Evolutionary conservation across 2,329 filamentous ascomycete species (phyloP), one percentile per base, ranked within the genome.

Genomic region (Aspergillus jensenii): DNA sequence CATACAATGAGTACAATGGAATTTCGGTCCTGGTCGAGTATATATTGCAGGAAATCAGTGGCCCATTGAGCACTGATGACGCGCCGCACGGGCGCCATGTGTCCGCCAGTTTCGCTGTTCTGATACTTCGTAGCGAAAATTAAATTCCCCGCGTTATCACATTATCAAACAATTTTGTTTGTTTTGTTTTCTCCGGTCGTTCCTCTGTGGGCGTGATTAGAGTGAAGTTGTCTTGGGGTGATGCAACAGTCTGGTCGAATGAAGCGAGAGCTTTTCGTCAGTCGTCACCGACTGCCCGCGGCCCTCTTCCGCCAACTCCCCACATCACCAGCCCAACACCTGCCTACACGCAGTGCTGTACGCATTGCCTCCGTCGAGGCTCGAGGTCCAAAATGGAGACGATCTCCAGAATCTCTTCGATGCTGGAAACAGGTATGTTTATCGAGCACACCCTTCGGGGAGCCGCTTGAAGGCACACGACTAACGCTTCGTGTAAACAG

Each of bases 361-460:
- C 21, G 43, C 52, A 39, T 44, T 56, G 27, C 37, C 44, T 55
- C 47, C 45, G 17, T 37, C 31, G 53, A 60, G 67, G 66, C 62
- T 54, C 63, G 53, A 54, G 65, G 62, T 52, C 27, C 52, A 68
- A 66, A 58, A 99, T 99, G 95, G 95, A 99, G 84, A 96, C 93
- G 21, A 92, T 98, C 73, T 92, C 93, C 64, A 86, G 90, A 71
- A 96, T 99, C 76, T 96, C 93, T 67, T 91, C 87, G 74, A 86
- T 98, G 78, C 88, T 99, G 76, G 95, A 98, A 82, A 95, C 90
- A 78, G 92, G 93, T 96, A 83, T 31, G 27, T 27, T 70, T n/a
- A 23, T 50, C 43, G 6, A 2, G 15, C 47, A 46, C 37, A 6
- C 12, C 49, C n/a, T 33, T 21, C 19, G 31, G 17, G 3, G 25